These are phyloP conservation scores for Conidiobolus incongruus DNA, from an alignment of 371 early-diverging fungal genomes.

Conservation along the genomic window DNA sequence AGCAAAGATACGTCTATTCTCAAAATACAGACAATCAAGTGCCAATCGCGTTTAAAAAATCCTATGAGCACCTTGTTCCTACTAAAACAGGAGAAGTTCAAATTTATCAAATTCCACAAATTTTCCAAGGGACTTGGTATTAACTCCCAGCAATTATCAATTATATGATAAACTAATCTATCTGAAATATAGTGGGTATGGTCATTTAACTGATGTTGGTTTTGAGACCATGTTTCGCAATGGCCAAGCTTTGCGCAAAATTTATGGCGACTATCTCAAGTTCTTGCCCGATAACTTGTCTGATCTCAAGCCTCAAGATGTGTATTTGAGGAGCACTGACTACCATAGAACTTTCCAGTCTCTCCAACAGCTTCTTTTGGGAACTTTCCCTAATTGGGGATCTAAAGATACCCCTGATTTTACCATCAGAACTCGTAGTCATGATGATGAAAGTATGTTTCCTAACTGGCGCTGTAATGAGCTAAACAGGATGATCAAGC, in stretches of 20 bases:
- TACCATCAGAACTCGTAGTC: slow-evolving; percentile 13
- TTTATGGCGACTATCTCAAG: slow-evolving; percentile 30
- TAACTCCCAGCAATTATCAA: background rate
- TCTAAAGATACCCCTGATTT: slow-evolving; percentile 11
- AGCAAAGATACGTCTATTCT: background rate
- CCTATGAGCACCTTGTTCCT: background rate
- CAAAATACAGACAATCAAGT: background rate
- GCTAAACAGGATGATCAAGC: slow-evolving; percentile 13
- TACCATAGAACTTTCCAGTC: slow-evolving; percentile 51
- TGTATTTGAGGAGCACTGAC: slow-evolving; percentile 39
- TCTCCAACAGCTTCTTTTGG: slow-evolving; percentile 35
- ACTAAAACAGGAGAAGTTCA: background rate
- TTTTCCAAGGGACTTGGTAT: background rate
- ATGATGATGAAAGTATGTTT: slow-evolving; percentile 16
- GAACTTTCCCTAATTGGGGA: slow-evolving; percentile 32
- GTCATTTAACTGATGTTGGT: slow-evolving; percentile 56
- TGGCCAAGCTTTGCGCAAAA: slow-evolving; percentile 29
- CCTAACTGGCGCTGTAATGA: slow-evolving; percentile 17
- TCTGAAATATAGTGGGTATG: slow-evolving; percentile 32
- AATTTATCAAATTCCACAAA: background rate
- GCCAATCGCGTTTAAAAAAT: background rate
- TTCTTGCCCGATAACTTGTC: slow-evolving; percentile 10
- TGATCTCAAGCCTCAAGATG: slow-evolving; percentile 11
- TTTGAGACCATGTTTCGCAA: slow-evolving; percentile 26
- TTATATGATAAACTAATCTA: too few relatives aligned